A percentile compares a stretch with the other conserved stretches of the same genome.
phyloP scores from a whole-genome alignment of 179 eudicot genomes.

The Amaranthus tricolor region DNA sequence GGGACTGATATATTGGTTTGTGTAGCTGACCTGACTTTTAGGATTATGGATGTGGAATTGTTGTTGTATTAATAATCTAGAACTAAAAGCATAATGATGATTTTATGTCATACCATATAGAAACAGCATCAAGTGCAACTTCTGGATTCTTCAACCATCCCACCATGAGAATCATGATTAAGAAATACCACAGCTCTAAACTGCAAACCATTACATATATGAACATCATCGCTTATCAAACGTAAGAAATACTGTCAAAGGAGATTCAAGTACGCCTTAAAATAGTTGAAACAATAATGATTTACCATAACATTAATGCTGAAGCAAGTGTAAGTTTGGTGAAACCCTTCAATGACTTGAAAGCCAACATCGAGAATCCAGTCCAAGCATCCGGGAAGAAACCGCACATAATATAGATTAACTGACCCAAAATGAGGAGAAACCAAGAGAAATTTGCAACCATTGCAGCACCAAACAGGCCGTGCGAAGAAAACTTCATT shows the following conservation, averaged over 20 bases:
- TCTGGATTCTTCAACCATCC: constrained; percentile 44
- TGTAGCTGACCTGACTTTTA: too few relatives aligned
- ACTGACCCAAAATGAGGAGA: constrained; percentile 34
- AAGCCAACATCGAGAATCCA: constrained; percentile 41
- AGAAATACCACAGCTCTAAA: constrained; percentile 54
- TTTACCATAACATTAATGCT: constrained; percentile 51
- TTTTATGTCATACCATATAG: constrained; percentile 41
- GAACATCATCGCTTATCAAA: neutral
- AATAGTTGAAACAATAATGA: neutral
- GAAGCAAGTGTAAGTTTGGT: constrained; percentile 50
- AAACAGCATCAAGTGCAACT: constrained; percentile 46
- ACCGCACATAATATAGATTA: constrained; percentile 39
- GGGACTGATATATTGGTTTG: too few relatives aligned
- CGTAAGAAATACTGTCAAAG: neutral
- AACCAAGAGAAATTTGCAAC: constrained; percentile 53
- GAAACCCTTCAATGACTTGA: constrained; percentile 35
- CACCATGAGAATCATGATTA: constrained; percentile 43
- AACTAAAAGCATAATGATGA: neutral
- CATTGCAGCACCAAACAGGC: constrained; percentile 50
- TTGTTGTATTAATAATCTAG: neutral
- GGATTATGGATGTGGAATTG: too few relatives aligned
- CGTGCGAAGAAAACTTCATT: constrained; percentile 25
- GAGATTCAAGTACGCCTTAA: neutral
- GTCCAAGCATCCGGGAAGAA: constrained; percentile 47
- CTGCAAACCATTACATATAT: constrained; percentile 27